Evolutionary conservation across 352 stramenopile genomes (phyloP), one percentile per base, ranked within the genome.

Genomic region (Thalassiosira exigua): DNA sequence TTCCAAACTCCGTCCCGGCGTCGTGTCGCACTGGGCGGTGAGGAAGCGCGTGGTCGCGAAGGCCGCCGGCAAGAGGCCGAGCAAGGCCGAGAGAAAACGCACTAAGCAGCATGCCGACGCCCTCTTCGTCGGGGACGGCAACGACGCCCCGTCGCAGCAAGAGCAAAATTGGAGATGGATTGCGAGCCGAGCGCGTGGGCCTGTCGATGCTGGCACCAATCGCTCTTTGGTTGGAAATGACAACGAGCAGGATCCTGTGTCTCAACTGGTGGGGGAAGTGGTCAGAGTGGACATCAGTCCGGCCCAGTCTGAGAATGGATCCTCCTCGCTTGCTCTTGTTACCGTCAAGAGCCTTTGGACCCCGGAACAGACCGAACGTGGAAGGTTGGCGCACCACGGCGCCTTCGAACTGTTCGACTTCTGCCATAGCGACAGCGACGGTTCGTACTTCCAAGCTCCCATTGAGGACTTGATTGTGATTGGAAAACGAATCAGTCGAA

Each of bases 81-180:
- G 21, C 14, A 82, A 73, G 24, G 66, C 27, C 11, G 57, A 75
- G 50, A 68, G 26, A 48, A 77, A 72, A 30, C 24, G 33, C 9
- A 69, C 44, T 21, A 69, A 74, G 26, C 27, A 42, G 27, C 39
- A 69, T 70, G 54, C 26, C 24, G 58, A 79, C n/a, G 68, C 56
- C 24, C n/a, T 81, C n/a, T 86, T 85, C 75, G 9, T 90, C 19
- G 87, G 87, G 26, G 81, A 92, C 69, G 75, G 66, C 17, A 85
- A 85, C 58, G 87, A 92, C 79, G 70, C 64, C 39, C 26, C 36
- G 29, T 27, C 12, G 22, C 82, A 91, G 51, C 87, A 92, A 77
- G 61, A 86, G 52, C 33, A 69, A 59, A 92, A 92, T 54, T 90
- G 76, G 74, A 75, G 78, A 57, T 92, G 84, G 87, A 58, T 86